These are phyloP conservation scores for Ceratocystis colombiana DNA, from an alignment of 2,329 filamentous ascomycete genomes.

Conservation along the genomic window DNA sequence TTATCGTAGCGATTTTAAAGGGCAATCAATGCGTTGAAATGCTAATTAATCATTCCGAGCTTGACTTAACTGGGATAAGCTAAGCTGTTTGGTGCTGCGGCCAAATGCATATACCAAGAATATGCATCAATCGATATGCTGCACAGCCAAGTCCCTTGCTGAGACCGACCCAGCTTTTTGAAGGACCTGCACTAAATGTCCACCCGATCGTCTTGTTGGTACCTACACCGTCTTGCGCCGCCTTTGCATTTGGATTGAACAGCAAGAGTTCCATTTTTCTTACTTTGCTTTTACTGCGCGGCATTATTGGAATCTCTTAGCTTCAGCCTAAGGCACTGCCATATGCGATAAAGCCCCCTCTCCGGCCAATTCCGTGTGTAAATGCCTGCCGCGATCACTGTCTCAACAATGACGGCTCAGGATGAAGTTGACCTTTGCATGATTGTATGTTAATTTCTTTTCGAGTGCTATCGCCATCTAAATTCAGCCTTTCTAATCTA, in stretches of 20 bases:
- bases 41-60: neutral
- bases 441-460: conserved; percentile 35
- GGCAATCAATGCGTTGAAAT: conserved; percentile 1
- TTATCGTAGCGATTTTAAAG: conserved; percentile 1
- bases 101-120: conserved; percentile 6
- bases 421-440: conserved; percentile 37
- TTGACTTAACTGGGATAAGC: neutral
- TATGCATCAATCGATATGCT: neutral
- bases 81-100: conserved; percentile 1
- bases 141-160: conserved; percentile 3
- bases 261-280: neutral
- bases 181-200: neutral
- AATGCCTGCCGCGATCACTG: conserved; percentile 18
- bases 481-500: neutral
- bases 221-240: neutral
- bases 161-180: conserved; percentile 1
- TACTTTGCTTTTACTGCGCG: neutral
- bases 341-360: neutral
- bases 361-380: neutral
- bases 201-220: neutral
- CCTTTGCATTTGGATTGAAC: neutral
- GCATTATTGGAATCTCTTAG: neutral
- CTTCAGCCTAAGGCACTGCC: neutral
- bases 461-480: neutral
- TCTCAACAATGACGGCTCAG: conserved; percentile 4